Conservation (phyloP, 208 protist species). For the Trypanosoma congolense region DNA sequence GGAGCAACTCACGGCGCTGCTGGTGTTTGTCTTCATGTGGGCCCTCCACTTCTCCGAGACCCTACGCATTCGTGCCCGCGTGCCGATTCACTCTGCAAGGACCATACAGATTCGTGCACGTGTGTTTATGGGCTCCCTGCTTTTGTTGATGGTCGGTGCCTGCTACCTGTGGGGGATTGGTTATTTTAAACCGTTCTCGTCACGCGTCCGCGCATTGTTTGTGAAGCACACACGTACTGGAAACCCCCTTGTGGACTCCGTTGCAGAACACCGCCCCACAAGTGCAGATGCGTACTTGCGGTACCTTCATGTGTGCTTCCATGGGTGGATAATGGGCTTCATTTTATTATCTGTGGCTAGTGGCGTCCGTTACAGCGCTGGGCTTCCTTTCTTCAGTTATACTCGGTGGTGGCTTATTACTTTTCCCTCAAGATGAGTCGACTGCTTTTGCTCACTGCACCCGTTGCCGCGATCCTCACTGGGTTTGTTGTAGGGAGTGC, state of each 20-base stretch:
- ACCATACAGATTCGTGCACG: constrained; percentile 29
- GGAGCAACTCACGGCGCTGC: constrained; percentile 93
- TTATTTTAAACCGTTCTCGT: constrained; percentile 53
- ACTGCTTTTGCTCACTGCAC: constrained; percentile 50
- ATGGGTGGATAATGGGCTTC: constrained; percentile 22
- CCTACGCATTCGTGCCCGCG: constrained; percentile 16
- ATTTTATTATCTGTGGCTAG: constrained; percentile 5
- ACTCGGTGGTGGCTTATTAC: constrained; percentile 40
- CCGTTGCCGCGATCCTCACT: constrained; percentile 26
- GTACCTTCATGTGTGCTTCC: constrained; percentile 20
- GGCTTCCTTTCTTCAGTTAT: constrained; percentile 44
- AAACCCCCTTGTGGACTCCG: constrained; percentile 78
- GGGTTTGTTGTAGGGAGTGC: constrained; percentile 24
- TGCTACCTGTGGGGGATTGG: constrained; percentile 31
- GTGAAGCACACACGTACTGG: constrained; percentile 67
- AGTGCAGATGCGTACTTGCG: constrained; percentile 19
- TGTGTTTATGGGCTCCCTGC: constrained; percentile 23
- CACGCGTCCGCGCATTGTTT: constrained; percentile 63
- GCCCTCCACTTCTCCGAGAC: constrained; percentile 22
- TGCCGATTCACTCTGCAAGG: constrained; percentile 23
- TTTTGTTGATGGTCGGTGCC: constrained; percentile 16
- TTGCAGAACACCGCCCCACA: constrained; percentile 60
- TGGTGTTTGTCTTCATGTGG: constrained; percentile 69
- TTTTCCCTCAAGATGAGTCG: constrained; percentile 60
- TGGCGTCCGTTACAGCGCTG: background rate